A percentile compares a stretch with the other conserved stretches of the same genome.
phyloP scores from a whole-genome alignment of 306 rosid genomes.

The Begonia loranthoides region DNA sequence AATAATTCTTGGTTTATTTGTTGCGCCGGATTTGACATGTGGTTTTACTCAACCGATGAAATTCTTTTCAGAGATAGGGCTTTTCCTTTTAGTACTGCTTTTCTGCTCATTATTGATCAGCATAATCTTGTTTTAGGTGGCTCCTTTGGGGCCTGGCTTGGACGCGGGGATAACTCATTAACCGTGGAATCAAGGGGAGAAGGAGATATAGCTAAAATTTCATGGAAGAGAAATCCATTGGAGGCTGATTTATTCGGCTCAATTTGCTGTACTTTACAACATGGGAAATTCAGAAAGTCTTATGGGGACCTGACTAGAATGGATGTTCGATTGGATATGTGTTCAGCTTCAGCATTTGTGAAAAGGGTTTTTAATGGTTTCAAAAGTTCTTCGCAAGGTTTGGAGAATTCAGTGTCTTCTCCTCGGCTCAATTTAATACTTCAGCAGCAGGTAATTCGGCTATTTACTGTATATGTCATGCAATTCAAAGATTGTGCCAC shows the following conservation, averaged over 20 bases:
- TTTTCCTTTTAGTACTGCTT: background rate
- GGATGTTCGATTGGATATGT: slow-evolving; percentile 68
- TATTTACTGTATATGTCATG: background rate
- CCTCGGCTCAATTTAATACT: slow-evolving; percentile 70
- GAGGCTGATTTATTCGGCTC: slow-evolving; percentile 63
- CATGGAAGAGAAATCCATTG: slow-evolving; percentile 26
- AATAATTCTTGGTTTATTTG: no score
- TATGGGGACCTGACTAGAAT: slow-evolving; percentile 61
- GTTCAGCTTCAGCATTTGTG: slow-evolving; percentile 56
- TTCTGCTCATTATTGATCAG: slow-evolving; percentile 8
- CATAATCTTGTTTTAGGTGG: slow-evolving; percentile 22
- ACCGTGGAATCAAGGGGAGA: slow-evolving; percentile 13
- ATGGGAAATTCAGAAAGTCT: slow-evolving; percentile 41
- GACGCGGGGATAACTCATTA: slow-evolving; percentile 13
- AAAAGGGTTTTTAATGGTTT: slow-evolving; percentile 42
- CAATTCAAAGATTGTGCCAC: no score
- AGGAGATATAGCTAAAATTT: background rate
- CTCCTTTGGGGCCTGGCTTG: slow-evolving; percentile 31
- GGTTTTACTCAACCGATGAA: no score
- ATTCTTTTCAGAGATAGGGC: background rate
- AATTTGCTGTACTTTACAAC: slow-evolving; percentile 62
- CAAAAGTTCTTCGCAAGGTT: slow-evolving; percentile 22
- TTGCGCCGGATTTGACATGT: no score
- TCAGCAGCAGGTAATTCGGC: slow-evolving; percentile 66
- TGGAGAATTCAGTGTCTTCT: slow-evolving; percentile 33